Conservation (phyloP, 148 eudicot species). For the Rheum nobile region DNA sequence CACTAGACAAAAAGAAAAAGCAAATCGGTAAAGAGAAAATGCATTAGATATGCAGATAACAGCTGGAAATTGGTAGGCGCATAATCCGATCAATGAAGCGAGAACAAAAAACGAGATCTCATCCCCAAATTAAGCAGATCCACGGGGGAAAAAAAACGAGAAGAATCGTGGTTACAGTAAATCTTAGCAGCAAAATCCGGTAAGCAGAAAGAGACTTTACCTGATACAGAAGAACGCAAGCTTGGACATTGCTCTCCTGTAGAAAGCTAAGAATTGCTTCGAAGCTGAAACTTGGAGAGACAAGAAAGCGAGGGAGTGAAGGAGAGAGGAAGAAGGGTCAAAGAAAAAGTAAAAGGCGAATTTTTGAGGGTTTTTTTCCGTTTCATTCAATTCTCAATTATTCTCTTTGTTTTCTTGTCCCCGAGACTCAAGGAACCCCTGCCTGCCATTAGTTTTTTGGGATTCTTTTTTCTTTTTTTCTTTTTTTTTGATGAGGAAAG, state of each 20-base stretch:
- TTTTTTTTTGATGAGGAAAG: too few species aligned
- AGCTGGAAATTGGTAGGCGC: not conserved
- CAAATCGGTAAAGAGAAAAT: conserved; percentile 1
- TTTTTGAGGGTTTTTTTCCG: not conserved
- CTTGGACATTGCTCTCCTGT: not conserved
- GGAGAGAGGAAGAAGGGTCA: conserved; percentile 3
- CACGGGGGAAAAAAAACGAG: not conserved
- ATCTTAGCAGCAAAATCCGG: not conserved
- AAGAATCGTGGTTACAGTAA: not conserved
- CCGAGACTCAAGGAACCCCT: conserved; percentile 2
- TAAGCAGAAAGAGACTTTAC: not conserved
- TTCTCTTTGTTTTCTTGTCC: conserved; percentile 10
- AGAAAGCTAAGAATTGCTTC: not conserved
- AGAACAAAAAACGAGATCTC: not conserved
- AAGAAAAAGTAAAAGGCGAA: not conserved
- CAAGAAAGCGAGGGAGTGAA: not conserved
- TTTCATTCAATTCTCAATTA: conserved; percentile 4
- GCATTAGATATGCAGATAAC: not conserved
- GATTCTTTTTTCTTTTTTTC: too few species aligned
- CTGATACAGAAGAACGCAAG: not conserved
- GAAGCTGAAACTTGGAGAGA: not conserved
- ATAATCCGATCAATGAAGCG: not conserved
- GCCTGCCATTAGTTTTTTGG: conserved; percentile 11
- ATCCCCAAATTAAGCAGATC: not conserved
- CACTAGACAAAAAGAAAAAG: conserved; percentile 1